Conservation (phyloP, 1,284 basidiomycete species). For the Pterula multifida region DNA sequence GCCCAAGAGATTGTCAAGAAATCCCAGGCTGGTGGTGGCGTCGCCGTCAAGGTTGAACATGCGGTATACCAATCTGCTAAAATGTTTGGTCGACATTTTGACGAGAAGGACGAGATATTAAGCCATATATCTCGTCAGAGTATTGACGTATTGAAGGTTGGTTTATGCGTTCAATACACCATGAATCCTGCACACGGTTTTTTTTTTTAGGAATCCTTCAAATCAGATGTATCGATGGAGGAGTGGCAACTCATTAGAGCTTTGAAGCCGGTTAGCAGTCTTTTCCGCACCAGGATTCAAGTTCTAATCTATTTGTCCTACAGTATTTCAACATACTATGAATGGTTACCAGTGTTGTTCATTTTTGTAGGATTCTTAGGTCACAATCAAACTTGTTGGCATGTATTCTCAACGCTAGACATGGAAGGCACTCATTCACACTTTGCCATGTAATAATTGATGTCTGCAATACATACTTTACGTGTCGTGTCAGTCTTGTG, state of each 20-base stretch:
- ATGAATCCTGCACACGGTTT: constrained; percentile 3
- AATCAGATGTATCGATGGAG: constrained; percentile 80
- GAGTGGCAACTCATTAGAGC: constrained; percentile 94
- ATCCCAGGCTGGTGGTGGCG: constrained; percentile 87
- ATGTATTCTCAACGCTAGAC: no score
- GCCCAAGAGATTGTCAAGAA: constrained; percentile 81
- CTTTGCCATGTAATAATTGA: no score
- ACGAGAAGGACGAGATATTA: constrained; percentile 90
- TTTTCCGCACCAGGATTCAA: constrained; percentile 2
- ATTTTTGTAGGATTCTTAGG: no score
- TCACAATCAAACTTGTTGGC: no score
- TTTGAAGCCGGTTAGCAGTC: constrained; percentile 71
- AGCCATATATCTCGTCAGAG: constrained; percentile 86
- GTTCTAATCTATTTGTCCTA: constrained; percentile 3
- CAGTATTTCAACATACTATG: constrained; percentile 6
- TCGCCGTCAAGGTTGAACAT: constrained; percentile 98
- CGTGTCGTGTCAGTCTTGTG: no score
- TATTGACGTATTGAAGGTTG: constrained; percentile 89
- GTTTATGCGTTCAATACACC: constrained; percentile 7
- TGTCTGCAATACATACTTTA: no score
- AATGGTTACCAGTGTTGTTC: not conserved
- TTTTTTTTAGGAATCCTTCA: constrained; percentile 61
- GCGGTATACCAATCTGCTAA: constrained; percentile 93
- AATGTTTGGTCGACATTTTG: constrained; percentile 91
- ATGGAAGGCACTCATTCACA: no score